Evolutionary conservation across 208 protist genomes (phyloP), one percentile per base, ranked within the genome.

Genomic region (Phytomonas serpens): DNA sequence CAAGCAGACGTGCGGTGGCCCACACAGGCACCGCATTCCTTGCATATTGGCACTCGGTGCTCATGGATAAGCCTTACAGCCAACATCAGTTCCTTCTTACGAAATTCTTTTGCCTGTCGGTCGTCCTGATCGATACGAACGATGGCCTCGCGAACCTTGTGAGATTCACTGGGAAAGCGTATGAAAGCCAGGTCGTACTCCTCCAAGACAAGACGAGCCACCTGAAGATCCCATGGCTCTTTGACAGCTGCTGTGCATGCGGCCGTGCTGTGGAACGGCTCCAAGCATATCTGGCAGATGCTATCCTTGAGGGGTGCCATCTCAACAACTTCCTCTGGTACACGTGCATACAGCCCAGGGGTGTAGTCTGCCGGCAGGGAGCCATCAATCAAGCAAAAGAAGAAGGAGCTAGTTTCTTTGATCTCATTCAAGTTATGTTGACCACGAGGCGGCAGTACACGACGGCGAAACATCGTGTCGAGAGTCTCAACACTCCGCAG

Each of bases 341-440:
- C 81, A 47, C 87, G 85, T 32, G 90, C 90, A 77, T 95, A 95
- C 23, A 72, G 71, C n/a, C 74, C 77, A 30, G 90, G 85, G 64
- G 80, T 87, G 71, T 83, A 95, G 61, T 74, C 70, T 32, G 78
- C 73, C 10, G 79, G 77, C 23, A 89, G 76, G 5, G 90, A 93
- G 47, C 90, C 90, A 73, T 95, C 90, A 72, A 95, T 80, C 31
- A 95, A 75, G 68, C 87, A 93, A 65, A 92, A 93, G 77, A 92
- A 90, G 77, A 93, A 95, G 34, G 87, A 93, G 52, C 75, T 82
- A 27, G 82, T 87, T 19, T 86, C 82, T 33, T 76, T 78, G 33
- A 93, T 80, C 69, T 92, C 86, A 7, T 88, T 76, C 61, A 95
- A 64, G 64, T 77, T 69, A 57, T 64, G 76, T 19, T 71, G 74